Evolutionary conservation across 306 rosid species (phyloP).

Genomic region (Malus sieversii): DNA sequence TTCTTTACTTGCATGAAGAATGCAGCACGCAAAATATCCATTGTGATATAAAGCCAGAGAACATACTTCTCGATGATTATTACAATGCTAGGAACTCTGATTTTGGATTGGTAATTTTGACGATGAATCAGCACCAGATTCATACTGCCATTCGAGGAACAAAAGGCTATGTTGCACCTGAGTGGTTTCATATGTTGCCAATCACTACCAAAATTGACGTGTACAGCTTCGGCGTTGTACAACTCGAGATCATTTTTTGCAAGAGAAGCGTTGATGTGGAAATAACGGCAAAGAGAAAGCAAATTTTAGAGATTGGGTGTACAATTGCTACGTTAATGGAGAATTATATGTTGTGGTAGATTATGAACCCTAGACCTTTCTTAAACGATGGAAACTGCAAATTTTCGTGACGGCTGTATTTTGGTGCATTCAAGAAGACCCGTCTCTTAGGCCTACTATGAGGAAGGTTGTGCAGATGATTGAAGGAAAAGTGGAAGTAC

Average conservation of each 20-base stretch:
- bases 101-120: slow-evolving; percentile 27
- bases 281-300: slow-evolving; percentile 6
- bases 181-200: slow-evolving; percentile 22
- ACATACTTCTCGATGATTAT: slow-evolving; percentile 32
- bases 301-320: slow-evolving; percentile 28
- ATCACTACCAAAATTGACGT: slow-evolving; percentile 19
- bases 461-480: slow-evolving; percentile 20
- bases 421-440: slow-evolving; percentile 31
- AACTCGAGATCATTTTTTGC: slow-evolving; percentile 18
- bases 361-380: slow-evolving; percentile 6
- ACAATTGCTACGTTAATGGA: slow-evolving; percentile 23
- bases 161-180: slow-evolving; percentile 30
- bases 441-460: slow-evolving; percentile 22
- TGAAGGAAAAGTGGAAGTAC: slow-evolving; percentile 24
- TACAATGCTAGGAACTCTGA: slow-evolving; percentile 26
- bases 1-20: slow-evolving; percentile 32
- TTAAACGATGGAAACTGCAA: slow-evolving; percentile 14
- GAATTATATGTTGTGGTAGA: slow-evolving; percentile 3
- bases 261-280: slow-evolving; percentile 19
- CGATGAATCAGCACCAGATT: slow-evolving; percentile 18
- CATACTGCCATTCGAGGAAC: slow-evolving; percentile 18
- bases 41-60: slow-evolving; percentile 36
- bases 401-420: slow-evolving; percentile 23
- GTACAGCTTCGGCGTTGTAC: slow-evolving; percentile 25
- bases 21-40: slow-evolving; percentile 27